Conservation (phyloP, 345 rosid species). For the Citrus hindsii region DNA sequence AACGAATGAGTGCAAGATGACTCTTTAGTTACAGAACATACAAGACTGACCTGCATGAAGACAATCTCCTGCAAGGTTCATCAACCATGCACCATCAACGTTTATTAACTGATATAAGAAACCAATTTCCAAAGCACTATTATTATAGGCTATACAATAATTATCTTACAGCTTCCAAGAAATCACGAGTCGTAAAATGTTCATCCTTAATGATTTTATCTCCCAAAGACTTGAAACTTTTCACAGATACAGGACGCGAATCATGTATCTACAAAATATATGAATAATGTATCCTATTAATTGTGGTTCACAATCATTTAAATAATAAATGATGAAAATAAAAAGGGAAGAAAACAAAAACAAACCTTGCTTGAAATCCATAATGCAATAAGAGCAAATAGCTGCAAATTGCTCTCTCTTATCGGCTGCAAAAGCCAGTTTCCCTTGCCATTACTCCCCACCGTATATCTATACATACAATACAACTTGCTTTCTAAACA, state of each 20-base stretch:
- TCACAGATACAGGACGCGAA: conserved; percentile 46
- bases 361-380: conserved; percentile 81
- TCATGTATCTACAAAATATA: conserved; percentile 42
- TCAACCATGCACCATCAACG: conserved; percentile 3
- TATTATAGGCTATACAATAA: not conserved
- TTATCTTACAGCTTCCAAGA: conserved; percentile 66
- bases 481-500: not conserved
- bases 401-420: conserved; percentile 68
- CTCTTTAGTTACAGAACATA: not conserved
- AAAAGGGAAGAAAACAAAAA: not conserved
- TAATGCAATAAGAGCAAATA: conserved; percentile 59
- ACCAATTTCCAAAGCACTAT: not conserved
- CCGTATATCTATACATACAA: conserved; percentile 29
- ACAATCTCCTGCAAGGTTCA: conserved; percentile 49
- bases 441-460: conserved; percentile 16
- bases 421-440: conserved; percentile 67
- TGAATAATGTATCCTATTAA: not conserved
- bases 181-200: conserved; percentile 63
- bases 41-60: conserved; percentile 56
- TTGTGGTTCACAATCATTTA: not conserved
- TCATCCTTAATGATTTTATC: conserved; percentile 58
- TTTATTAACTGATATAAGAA: too few species aligned
- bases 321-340: not conserved
- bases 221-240: conserved; percentile 47
- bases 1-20: conserved; percentile 1